Conservation (phyloP, 2,329 filamentous ascomycete genomes). For the Chaetomium olivaceum region DNA sequence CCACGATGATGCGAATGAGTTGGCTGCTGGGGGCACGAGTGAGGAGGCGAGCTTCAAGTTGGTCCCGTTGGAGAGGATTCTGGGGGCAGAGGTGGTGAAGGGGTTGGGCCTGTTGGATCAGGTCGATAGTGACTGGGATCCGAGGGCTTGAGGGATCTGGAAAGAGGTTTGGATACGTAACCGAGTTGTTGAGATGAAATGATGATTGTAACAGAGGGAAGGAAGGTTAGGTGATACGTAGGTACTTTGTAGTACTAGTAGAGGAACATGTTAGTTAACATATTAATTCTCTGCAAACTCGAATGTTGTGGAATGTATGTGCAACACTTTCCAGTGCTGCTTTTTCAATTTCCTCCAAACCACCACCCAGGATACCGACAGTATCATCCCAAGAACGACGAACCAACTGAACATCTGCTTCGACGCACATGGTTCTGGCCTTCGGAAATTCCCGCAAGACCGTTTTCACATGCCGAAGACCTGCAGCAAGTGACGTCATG, state of each 20-base stretch:
- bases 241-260: too few relatives aligned
- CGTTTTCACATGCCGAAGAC: slow-evolving; percentile 6
- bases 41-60: slow-evolving; percentile 25
- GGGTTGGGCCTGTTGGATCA: slow-evolving; percentile 15
- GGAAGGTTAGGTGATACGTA: too few relatives aligned
- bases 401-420: neutral
- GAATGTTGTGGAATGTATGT: too few relatives aligned
- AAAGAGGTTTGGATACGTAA: neutral
- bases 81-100: slow-evolving; percentile 20
- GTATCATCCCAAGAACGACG: too few relatives aligned
- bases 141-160: neutral
- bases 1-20: slow-evolving; percentile 24
- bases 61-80: slow-evolving; percentile 17
- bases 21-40: slow-evolving; percentile 22
- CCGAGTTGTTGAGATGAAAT: neutral
- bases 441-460: neutral
- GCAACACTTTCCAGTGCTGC: too few relatives aligned
- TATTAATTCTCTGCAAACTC: too few relatives aligned
- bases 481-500: neutral
- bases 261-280: too few relatives aligned
- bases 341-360: too few relatives aligned
- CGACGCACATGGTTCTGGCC: neutral
- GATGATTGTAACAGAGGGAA: neutral
- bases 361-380: neutral
- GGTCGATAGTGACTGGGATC: slow-evolving; percentile 21